Percentiles rank a stretch among this genome's conserved stretches.
phyloP scores from a whole-genome alignment of 345 rosid genomes.

The Acer yangbiense region DNA sequence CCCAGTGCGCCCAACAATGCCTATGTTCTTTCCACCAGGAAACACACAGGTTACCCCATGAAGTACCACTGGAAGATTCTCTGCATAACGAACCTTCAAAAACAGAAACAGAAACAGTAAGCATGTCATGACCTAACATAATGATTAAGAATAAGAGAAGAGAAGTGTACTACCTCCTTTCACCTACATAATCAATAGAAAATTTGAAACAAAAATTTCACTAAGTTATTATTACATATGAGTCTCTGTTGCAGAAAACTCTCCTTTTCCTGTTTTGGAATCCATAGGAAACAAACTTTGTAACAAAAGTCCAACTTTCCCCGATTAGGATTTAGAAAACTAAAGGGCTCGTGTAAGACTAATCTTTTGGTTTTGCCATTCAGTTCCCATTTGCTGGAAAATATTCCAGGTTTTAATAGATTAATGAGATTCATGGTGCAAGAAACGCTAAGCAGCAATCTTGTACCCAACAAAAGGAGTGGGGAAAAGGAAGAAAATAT shows the following conservation, averaged over 20 bases:
- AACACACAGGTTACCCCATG: conserved; percentile 79
- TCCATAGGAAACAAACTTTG: neutral
- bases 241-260: neutral
- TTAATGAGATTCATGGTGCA: neutral
- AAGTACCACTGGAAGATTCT: conserved; percentile 94
- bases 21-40: conserved; percentile 97
- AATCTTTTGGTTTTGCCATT: neutral
- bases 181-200: neutral
- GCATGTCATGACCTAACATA: conserved; percentile 2
- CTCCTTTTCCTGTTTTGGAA: neutral
- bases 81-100: conserved; percentile 88
- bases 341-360: neutral
- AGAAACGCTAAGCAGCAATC: neutral
- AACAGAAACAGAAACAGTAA: conserved; percentile 19
- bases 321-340: no score
- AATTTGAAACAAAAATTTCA: neutral
- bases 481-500: neutral
- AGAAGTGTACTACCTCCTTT: neutral
- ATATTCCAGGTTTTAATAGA: neutral
- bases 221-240: neutral
- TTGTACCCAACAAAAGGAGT: neutral
- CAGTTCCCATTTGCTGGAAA: neutral
- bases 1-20: conserved; percentile 98
- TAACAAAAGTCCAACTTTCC: conserved; percentile 5
- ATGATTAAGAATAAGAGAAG: neutral